These are phyloP conservation scores for Coemansia sp. DNA, from an alignment of 192 early-diverging fungal species.

Conservation along the genomic window DNA sequence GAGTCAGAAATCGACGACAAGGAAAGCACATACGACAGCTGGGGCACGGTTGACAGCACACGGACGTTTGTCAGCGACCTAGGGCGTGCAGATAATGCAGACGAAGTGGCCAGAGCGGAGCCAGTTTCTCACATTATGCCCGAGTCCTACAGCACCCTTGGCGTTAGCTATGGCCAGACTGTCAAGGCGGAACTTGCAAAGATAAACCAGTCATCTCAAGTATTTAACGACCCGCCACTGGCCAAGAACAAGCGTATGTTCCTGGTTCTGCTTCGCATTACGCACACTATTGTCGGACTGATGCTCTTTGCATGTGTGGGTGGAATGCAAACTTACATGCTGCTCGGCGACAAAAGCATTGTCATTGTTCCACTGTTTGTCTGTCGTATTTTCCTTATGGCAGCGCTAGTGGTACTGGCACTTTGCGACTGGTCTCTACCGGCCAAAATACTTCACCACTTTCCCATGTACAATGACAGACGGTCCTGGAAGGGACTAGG, in stretches of 20 bases:
- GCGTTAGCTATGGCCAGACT: background rate
- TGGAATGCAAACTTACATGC: constrained; percentile 43
- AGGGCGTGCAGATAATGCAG: background rate
- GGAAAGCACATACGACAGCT: constrained; percentile 6
- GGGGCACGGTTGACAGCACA: constrained; percentile 3
- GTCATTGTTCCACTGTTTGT: constrained; percentile 36
- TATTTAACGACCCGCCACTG: constrained; percentile 1
- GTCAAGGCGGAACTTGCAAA: background rate
- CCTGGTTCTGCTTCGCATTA: constrained; percentile 17
- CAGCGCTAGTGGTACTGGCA: constrained; percentile 18
- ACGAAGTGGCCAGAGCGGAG: background rate
- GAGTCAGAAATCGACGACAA: constrained; percentile 7
- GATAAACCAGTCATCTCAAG: background rate
- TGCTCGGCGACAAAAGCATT: constrained; percentile 14
- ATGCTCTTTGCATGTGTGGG: constrained; percentile 19
- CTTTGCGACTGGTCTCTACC: constrained; percentile 35
- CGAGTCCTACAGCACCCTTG: constrained; percentile 5
- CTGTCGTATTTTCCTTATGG: constrained; percentile 33
- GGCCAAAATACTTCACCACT: constrained; percentile 16
- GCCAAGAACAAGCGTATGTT: background rate
- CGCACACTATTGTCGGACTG: constrained; percentile 11
- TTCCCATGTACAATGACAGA: constrained; percentile 39
- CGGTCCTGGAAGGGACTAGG: constrained; percentile 36
- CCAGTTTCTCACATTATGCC: constrained; percentile 16
- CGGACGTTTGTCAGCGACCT: constrained; percentile 9